phyloP scores from a whole-genome alignment of 257 asterid species.

The Cinchona pubescens region DNA sequence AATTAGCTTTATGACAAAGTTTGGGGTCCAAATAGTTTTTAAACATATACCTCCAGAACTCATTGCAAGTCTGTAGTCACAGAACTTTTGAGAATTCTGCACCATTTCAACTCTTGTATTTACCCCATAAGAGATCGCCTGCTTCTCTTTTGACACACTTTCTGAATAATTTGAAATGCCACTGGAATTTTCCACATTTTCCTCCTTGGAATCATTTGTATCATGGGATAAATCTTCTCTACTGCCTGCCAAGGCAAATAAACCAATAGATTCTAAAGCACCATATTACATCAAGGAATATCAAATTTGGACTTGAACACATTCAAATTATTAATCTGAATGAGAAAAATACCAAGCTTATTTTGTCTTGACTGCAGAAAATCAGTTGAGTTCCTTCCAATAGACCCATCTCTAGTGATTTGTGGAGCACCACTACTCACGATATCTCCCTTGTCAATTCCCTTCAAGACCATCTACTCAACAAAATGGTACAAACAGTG shows the following conservation, averaged over 20 bases:
- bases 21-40: background rate
- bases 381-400: constrained; percentile 60
- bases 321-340: background rate
- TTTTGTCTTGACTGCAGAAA: constrained; percentile 57
- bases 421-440: constrained; percentile 82
- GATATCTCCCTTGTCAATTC: constrained; percentile 87
- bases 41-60: constrained; percentile 42
- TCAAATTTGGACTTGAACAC: background rate
- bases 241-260: constrained; percentile 44
- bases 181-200: constrained; percentile 33
- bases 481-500: constrained; percentile 20
- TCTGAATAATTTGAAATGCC: constrained; percentile 38
- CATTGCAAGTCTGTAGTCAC: constrained; percentile 42
- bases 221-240: constrained; percentile 57
- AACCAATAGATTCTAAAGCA: background rate
- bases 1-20: background rate
- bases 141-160: constrained; percentile 35
- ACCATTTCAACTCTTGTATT: constrained; percentile 35
- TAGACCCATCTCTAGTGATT: constrained; percentile 65
- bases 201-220: constrained; percentile 57
- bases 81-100: constrained; percentile 33
- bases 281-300: background rate
- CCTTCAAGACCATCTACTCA: constrained; percentile 70
- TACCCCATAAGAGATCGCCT: constrained; percentile 26
- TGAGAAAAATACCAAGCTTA: constrained; percentile 50